These are phyloP conservation scores for Chrysosphaeria jannelii DNA, from an alignment of 2,329 filamentous ascomycete genomes.

Conservation along the genomic window DNA sequence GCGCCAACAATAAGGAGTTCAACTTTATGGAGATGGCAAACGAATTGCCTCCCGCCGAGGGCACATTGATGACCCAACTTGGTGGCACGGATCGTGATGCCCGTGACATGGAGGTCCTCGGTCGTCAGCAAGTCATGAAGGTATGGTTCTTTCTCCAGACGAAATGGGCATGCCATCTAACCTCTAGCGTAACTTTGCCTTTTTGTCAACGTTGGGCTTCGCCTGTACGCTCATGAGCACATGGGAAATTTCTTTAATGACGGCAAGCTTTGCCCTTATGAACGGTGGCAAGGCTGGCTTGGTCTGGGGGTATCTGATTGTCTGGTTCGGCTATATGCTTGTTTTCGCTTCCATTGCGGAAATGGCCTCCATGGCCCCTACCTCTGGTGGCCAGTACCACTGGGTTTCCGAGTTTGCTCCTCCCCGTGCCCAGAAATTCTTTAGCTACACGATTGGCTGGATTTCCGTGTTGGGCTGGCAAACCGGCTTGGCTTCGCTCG, in stretches of 20 bases:
- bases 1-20: constrained; percentile 3
- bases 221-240: constrained; percentile 21
- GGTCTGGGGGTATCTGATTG: constrained; percentile 19
- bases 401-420: constrained; percentile 25
- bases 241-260: constrained; percentile 19
- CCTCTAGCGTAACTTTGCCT: constrained; percentile 15
- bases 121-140: constrained; percentile 5
- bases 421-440: constrained; percentile 15
- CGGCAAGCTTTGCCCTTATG: constrained; percentile 10
- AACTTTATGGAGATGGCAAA: constrained; percentile 3
- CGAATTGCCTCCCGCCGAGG: too few species aligned
- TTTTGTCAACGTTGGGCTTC: constrained; percentile 19
- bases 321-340: constrained; percentile 15
- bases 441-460: constrained; percentile 24
- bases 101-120: constrained; percentile 8
- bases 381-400: constrained; percentile 27
- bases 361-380: constrained; percentile 15
- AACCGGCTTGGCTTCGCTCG: constrained; percentile 10
- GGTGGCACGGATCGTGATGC: constrained; percentile 8
- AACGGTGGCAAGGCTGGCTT: constrained; percentile 22
- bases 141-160: constrained; percentile 2
- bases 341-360: constrained; percentile 13
- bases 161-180: too few species aligned
- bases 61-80: constrained; percentile 3
- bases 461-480: constrained; percentile 19